Evolutionary conservation across 139 green algal species (phyloP).

Genomic region (Coccomyxa sp.): DNA sequence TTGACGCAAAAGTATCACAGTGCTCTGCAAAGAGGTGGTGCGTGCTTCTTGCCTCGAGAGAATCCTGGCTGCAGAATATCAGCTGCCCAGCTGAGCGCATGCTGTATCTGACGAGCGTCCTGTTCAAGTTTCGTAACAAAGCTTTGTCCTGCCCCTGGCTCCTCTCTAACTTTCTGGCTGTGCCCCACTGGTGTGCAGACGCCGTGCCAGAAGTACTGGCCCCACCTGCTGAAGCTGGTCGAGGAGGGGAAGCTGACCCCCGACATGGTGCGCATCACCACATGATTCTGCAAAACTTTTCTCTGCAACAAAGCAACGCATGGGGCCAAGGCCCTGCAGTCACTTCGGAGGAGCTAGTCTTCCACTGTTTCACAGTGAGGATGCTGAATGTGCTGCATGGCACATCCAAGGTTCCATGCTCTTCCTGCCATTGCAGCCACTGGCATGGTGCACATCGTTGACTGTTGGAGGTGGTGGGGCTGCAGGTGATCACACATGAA

Average conservation of each 20-base stretch:
- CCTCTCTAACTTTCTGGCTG: background rate
- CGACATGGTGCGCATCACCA: background rate
- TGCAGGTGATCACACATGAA: constrained; percentile 63
- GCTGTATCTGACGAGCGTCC: background rate
- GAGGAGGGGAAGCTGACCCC: constrained; percentile 12
- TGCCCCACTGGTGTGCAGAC: constrained; percentile 9
- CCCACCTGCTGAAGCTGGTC: constrained; percentile 42
- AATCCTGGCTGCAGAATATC: background rate
- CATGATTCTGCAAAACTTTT: background rate
- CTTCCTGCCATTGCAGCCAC: background rate
- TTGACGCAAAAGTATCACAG: background rate
- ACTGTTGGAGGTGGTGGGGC: background rate
- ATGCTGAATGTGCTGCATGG: background rate
- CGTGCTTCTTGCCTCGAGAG: background rate
- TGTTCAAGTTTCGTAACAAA: background rate
- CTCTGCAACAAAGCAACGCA: background rate
- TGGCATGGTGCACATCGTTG: background rate
- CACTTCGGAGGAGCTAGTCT: background rate
- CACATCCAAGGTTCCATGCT: background rate
- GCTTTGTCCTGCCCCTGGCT: background rate
- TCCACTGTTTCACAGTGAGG: background rate
- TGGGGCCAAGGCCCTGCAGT: background rate
- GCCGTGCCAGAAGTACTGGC: constrained; percentile 53
- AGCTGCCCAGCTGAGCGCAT: too few species aligned
- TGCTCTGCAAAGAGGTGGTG: too few species aligned